Base-by-base conservation (phyloP, 345 rosid species). In the Eucalyptus shirleyi region DNA sequence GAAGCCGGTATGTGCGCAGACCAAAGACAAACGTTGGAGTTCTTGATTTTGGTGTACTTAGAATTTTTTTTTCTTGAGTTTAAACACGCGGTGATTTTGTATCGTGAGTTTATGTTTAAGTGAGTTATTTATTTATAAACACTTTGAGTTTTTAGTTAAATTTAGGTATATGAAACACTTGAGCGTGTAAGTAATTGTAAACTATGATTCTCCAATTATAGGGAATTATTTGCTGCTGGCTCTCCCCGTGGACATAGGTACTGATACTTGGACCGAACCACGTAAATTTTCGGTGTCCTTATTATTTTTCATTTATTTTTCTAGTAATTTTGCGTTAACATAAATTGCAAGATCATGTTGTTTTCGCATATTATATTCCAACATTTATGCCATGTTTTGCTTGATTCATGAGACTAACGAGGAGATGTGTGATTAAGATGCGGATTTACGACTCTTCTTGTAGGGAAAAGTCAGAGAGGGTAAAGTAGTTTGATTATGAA, bases 181-280 rank as follows among this genome's bases (percentile, higher is more conserved):
- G 2, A 51, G 23, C 2, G 2, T 51, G 4, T 1, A 2, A 51
- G 2, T 9, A 0, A 18, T 51, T 51, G 0, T 18, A 51, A 18
- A 51, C 2, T 51, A 0, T 1, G 1, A 51, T 51, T 51, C 0
- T 7, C 0, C 2, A 0, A 51, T 51, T 51, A 18, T 51, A 51
- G 1, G 7, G 0, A 0, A 51, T 51, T 51, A 51, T 51, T 51
- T 51, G 2, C 0, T 7, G 2, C 4, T 51, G 0, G 0, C 55
- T 51, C 3, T 51, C 0, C 0, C 0, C 0, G 0, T 18, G 2
- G 0, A 51, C 2, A 2, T 7, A 51, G 9, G 2, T 51, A 3
- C 4, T 0, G 1, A 51, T 51, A 51, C 9, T 51, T 4, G 1
- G 0, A 51, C 1, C 23, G 9, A 51, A 51, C 0, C 4, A 51